phyloP scores from a whole-genome alignment of 2,329 filamentous ascomycete genomes.

The Aspergillus puulaauensis region DNA sequence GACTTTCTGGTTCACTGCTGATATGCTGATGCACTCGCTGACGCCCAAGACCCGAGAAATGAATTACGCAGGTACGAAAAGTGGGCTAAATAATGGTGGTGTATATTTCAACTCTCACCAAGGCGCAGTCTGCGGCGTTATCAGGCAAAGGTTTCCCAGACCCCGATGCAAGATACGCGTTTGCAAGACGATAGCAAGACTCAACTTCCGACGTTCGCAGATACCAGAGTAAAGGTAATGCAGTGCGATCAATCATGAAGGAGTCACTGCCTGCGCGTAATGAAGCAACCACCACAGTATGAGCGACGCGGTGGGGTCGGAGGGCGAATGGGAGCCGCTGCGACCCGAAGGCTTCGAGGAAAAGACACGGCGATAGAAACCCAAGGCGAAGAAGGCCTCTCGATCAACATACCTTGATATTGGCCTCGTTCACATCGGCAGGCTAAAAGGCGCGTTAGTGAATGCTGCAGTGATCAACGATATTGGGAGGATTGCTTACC shows the following conservation, averaged over 20 bases:
- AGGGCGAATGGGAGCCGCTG: slow-evolving; percentile 35
- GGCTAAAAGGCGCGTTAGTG: slow-evolving; percentile 62
- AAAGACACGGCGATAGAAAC: slow-evolving; percentile 66
- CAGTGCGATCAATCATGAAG: slow-evolving; percentile 31
- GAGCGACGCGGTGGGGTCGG: slow-evolving; percentile 25
- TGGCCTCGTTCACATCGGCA: slow-evolving; percentile 90
- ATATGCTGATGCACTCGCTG: slow-evolving; percentile 57
- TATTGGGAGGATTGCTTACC: slow-evolving; percentile 58
- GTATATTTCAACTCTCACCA: slow-evolving; percentile 25
- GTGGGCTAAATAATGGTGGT: slow-evolving; percentile 19
- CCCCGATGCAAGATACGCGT: slow-evolving; percentile 32
- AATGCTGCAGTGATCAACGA: not conserved
- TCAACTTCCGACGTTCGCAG: slow-evolving; percentile 53
- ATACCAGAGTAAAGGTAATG: slow-evolving; percentile 26
- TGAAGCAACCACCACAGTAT: slow-evolving; percentile 25
- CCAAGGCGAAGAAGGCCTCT: slow-evolving; percentile 68
- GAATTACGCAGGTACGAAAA: slow-evolving; percentile 24
- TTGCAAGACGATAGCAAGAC: slow-evolving; percentile 55
- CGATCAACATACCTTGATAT: slow-evolving; percentile 99
- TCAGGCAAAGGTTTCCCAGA: slow-evolving; percentile 44
- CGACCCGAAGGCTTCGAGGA: slow-evolving; percentile 42
- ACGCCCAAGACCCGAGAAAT: slow-evolving; percentile 33
- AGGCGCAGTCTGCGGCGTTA: slow-evolving; percentile 32
- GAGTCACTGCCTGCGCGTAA: slow-evolving; percentile 36
- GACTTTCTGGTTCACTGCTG: slow-evolving; percentile 35